Conservation (phyloP, 2,329 filamentous ascomycete species). For the Trichoderma guizhouense region DNA sequence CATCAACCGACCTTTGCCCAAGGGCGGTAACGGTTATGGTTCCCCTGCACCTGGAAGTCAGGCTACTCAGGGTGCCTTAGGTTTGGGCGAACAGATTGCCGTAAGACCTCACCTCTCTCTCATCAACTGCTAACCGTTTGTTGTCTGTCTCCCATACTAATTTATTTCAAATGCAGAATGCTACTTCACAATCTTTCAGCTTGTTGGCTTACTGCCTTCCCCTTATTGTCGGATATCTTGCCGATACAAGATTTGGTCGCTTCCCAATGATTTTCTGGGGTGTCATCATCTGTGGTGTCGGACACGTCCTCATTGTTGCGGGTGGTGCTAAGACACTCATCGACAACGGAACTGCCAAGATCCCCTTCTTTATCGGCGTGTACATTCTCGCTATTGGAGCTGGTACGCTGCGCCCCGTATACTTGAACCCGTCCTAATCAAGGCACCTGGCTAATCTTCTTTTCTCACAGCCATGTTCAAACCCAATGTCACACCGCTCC, state of each 20-base stretch:
- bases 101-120: neutral
- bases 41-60: conserved; percentile 32
- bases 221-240: conserved; percentile 53
- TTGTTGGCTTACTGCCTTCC: conserved; percentile 58
- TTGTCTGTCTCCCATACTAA: neutral
- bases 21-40: conserved; percentile 39
- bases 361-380: conserved; percentile 46
- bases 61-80: conserved; percentile 55
- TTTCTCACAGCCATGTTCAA: conserved; percentile 52
- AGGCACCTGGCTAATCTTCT: neutral
- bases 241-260: conserved; percentile 67
- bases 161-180: conserved; percentile 17
- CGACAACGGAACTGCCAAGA: conserved; percentile 34
- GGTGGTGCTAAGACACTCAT: conserved; percentile 50
- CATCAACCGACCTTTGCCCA: conserved; percentile 43
- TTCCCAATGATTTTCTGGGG: conserved; percentile 59
- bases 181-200: conserved; percentile 46
- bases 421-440: neutral
- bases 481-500: conserved; percentile 65
- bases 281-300: neutral
- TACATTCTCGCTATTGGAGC: conserved; percentile 58
- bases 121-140: neutral
- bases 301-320: neutral
- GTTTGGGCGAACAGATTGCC: conserved; percentile 42
- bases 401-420: conserved; percentile 29